Evolutionary conservation across 805 yeast genomes (phyloP), one percentile per base, ranked within the genome.

Genomic region (Nakazawaea siamensis): DNA sequence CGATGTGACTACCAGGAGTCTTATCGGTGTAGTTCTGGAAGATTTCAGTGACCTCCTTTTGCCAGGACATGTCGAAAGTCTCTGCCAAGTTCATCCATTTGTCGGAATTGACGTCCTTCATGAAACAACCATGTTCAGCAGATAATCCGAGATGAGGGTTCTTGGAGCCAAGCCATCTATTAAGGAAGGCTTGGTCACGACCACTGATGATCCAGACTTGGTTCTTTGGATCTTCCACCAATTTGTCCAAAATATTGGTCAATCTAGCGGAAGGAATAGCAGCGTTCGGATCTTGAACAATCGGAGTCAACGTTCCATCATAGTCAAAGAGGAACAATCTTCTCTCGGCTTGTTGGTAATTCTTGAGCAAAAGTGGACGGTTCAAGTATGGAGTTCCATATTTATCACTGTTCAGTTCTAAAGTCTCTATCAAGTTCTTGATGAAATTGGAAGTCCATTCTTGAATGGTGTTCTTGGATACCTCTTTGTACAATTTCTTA

Each of bases 81-180:
- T 77, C 87, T 10, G 95, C 80, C 37, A 92, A 66, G 50, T 92
- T 92, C 23, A 75, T 71, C 99, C 99, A 92, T 11, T 67, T 57
- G 11, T 60, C 57, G 2, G 66, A 51, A 8, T 76, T 76, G n/a
- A 80, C 70, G 44, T 73, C 80, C 51, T 81, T 82, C 70, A 90
- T 72, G 50, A 92, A 92, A 51, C 97, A 90, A 6, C 99, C 99
- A 55, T 92, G 99, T 53, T 92, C 99, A 0, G 98, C 97, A 39
- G 94, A 80, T 35, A 92, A 66, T 1, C 97, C 96, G 23, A 92
- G 61, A 28, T 66, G 57, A 14, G 69, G 65, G 38, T 71, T 64
- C 43, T 69, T 69, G 2, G 69, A 49, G 6, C 97, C 97, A 42
- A 88, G 62, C 92, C 96, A 87, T 57, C 77, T 75, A 43, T 82